Conservation (phyloP, 208 protist species). For the Angomonas ambiguus region DNA sequence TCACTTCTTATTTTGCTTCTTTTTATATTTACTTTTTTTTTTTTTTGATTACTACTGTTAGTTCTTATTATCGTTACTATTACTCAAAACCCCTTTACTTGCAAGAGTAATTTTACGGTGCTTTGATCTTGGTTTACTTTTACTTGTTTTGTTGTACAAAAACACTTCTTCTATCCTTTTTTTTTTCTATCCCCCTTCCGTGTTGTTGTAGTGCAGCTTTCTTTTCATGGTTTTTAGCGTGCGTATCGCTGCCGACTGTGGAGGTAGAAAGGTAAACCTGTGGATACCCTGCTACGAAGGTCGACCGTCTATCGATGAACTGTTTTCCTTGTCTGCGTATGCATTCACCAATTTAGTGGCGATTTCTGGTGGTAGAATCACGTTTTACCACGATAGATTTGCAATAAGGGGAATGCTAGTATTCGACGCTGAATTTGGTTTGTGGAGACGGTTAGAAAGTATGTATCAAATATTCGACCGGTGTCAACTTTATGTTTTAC, state of each 20-base stretch:
- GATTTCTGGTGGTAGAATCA: background rate
- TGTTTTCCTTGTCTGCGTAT: slow-evolving; percentile 19
- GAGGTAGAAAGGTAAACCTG: slow-evolving; percentile 67
- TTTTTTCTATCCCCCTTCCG: background rate
- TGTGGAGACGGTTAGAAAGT: slow-evolving; percentile 54
- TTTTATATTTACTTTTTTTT: slow-evolving; percentile 16
- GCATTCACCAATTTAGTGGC: slow-evolving; percentile 33
- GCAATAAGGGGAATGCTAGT: slow-evolving; percentile 34
- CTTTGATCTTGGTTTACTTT: background rate
- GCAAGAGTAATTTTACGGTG: slow-evolving; percentile 2
- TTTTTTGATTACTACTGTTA: background rate
- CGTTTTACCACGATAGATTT: background rate
- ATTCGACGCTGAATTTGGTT: slow-evolving; percentile 36
- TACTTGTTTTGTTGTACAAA: background rate
- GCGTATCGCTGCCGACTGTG: slow-evolving; percentile 58
- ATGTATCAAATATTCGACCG: slow-evolving; percentile 39
- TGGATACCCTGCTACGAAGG: background rate
- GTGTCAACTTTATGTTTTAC: slow-evolving; percentile 75
- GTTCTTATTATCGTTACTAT: slow-evolving; percentile 5
- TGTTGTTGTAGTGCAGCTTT: slow-evolving; percentile 3
- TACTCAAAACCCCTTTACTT: slow-evolving; percentile 7
- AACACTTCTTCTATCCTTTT: background rate
- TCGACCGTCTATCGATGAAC: slow-evolving; percentile 15
- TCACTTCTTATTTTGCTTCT: background rate
- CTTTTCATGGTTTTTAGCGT: slow-evolving; percentile 43